Base-by-base conservation (phyloP, 148 eudicot genomes). In the Cornus controversa region DNA sequence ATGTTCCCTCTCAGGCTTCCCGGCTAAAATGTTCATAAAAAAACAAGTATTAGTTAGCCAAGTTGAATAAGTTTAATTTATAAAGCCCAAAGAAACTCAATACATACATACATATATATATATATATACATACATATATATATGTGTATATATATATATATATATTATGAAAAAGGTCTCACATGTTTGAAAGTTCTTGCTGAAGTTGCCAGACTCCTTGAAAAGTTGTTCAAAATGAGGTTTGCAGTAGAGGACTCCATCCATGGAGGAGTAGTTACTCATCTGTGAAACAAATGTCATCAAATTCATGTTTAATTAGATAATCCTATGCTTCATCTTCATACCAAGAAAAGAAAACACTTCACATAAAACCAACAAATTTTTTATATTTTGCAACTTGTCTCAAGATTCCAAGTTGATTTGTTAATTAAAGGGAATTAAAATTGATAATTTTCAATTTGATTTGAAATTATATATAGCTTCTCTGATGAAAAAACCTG, bases 231-330 rank as follows among this genome's bases (percentile, higher is more conserved):
- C 99, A 77, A 93, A 94, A 80, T 96, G 99, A 80, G 95, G 40
- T 71, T 92, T 96, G 92, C 99, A 96, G 73, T 93, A 96, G 24
- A 96, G 94, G 73, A 94, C 90, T 79, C 98, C 99, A 82, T 96
- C 98, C 99, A 96, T 92, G 71, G 98, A 96, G 9, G 98, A 96
- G 85, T 96, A 96, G 82, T 90, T 96, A 92, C 94, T 93, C 98
- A 96, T 96, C 99, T 91, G 80, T 62, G 80, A 81, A 18, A 25
- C 23, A 22, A 68, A 45, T 31, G 57, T 50, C 20, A 50, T 16
- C 4, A n/a, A n/a, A 50, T 16, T 50, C 57, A 15, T 50, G 20
- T 50, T 50, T 11, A 50, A 7, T 50, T 11, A 50, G 18, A 50
- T 11, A 50, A 11, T 50, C 20, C 14, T 2, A 50, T 50, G 5